phyloP scores from a whole-genome alignment of 2,329 filamentous ascomycete genomes.

The Fusarium setosum region DNA sequence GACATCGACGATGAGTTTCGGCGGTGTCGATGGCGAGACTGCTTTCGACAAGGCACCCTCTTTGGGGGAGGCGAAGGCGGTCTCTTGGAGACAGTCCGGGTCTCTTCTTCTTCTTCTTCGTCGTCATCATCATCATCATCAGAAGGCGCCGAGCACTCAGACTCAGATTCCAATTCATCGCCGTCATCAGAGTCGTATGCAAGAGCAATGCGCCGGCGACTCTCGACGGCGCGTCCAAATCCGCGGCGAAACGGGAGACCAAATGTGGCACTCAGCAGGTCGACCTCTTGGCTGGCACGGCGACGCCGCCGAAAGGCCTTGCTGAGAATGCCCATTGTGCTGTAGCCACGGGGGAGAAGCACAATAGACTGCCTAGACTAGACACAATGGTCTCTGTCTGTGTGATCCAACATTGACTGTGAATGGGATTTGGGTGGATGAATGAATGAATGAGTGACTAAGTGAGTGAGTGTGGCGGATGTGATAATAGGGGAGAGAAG shows the following conservation, averaged over 20 bases:
- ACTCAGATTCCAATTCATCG: conserved; percentile 5
- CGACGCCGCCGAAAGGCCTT: conserved; percentile 22
- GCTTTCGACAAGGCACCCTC: conserved; percentile 7
- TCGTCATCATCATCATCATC: conserved; percentile 2
- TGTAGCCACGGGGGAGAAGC: background rate
- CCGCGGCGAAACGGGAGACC: conserved; percentile 39
- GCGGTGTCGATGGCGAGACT: background rate
- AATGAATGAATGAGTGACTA: background rate
- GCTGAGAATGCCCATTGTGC: conserved; percentile 37
- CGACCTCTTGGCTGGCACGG: conserved; percentile 32
- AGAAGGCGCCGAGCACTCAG: conserved; percentile 13
- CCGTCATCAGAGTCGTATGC: conserved; percentile 15
- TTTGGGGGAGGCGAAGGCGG: conserved; percentile 5
- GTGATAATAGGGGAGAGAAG: conserved; percentile 16
- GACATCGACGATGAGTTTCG: conserved; percentile 9
- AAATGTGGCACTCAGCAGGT: conserved; percentile 43
- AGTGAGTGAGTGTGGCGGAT: background rate
- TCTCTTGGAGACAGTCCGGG: conserved; percentile 3
- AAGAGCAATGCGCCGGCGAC: conserved; percentile 2
- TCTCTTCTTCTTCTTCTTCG: background rate
- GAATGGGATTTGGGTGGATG: background rate
- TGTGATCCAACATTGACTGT: background rate
- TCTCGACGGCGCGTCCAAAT: conserved; percentile 10
- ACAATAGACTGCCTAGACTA: background rate
- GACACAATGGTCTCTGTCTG: background rate